Evolutionary conservation across 148 eudicot genomes (phyloP), one percentile per base, ranked within the genome.

Genomic region (Polygonum aviculare): DNA sequence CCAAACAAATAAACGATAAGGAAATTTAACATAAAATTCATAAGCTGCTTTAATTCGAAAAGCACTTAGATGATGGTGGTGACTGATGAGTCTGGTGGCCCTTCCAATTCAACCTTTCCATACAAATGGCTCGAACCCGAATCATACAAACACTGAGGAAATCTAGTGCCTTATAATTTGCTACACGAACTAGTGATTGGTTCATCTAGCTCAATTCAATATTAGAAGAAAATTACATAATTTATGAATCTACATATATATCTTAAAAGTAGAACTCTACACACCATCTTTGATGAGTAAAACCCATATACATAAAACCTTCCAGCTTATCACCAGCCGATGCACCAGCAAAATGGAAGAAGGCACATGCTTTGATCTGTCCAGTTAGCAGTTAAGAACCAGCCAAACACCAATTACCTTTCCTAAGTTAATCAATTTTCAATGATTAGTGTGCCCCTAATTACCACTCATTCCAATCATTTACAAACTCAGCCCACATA

Each of bases 391-490:
- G 26, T 57, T 19, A 57, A 57, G 19, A 57, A 7, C 11, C 26
- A 57, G 6, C 33, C 26, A 57, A 3, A 52, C n/a, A 52, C 59
- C 59, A 15, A 15, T 16, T 16, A 52, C 3, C 59, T 52, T 52
- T 52, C 59, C 59, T 16, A 52, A 18, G n/a, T 16, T 18, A 52
- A 52, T 7, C 59, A 12, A 52, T 19, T 54, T 54, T 18, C 22
- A 7, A 54, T 48, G 50, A 12, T 48, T 48, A 54, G 60, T 9
- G 60, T 9, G 22, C 60, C 60, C 36, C 2, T 67, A 38, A 38
- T 87, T 74, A 92, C 97, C 97, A 92, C 76, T 92, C 87, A 73
- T 85, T 92, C 97, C 97, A 92, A 33, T 81, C 85, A 72, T 83
- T 84, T 47, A 85, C 60, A 74, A 92, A 92, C 71, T 92, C 94